Percentiles rank a stretch among this genome's conserved stretches.
Evolutionary conservation across 352 stramenopile genomes (phyloP).

Genomic region (Phytophthora hibernalis): DNA sequence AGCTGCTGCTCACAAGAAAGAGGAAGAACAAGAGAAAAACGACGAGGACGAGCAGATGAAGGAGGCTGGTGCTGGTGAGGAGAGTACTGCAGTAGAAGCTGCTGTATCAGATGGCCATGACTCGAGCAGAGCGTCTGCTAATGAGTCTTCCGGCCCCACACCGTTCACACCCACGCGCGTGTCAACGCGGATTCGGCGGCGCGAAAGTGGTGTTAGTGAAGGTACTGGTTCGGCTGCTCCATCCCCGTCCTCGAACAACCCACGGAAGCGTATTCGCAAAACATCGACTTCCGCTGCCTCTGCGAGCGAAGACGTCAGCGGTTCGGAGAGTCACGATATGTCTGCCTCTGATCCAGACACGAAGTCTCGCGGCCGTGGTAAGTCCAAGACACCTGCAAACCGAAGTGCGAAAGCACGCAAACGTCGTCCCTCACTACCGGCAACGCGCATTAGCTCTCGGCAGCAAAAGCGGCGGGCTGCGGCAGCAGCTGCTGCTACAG

Average conservation of each 20-base stretch:
- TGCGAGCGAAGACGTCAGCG: constrained; percentile 61
- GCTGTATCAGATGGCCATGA: constrained; percentile 13
- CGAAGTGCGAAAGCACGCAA: constrained; percentile 42
- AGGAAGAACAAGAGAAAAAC: constrained; percentile 9
- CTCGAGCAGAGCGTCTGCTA: constrained; percentile 14
- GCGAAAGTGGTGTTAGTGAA: constrained; percentile 54
- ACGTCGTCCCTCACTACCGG: constrained; percentile 50
- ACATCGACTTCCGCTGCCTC: constrained; percentile 40
- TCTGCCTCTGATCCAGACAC: constrained; percentile 61
- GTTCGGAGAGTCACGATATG: constrained; percentile 62
- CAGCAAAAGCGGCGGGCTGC: constrained; percentile 65
- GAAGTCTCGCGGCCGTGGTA: constrained; percentile 36
- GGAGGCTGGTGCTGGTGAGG: constrained; percentile 2
- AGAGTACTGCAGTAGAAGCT: constrained; percentile 1
- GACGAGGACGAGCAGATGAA: constrained; percentile 5
- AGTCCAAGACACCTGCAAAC: constrained; percentile 41
- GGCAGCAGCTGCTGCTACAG: constrained; percentile 44
- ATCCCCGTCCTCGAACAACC: constrained; percentile 31
- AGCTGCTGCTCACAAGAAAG: constrained; percentile 4
- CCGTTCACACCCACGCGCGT: constrained; percentile 54
- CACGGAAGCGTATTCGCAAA: constrained; percentile 47
- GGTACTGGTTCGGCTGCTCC: constrained; percentile 34
- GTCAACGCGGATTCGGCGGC: constrained; percentile 60
- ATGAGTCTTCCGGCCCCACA: constrained; percentile 8
- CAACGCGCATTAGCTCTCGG: constrained; percentile 72